Evolutionary conservation across 805 yeast genomes (phyloP).

Genomic region (Ogataea paradorogensis): DNA sequence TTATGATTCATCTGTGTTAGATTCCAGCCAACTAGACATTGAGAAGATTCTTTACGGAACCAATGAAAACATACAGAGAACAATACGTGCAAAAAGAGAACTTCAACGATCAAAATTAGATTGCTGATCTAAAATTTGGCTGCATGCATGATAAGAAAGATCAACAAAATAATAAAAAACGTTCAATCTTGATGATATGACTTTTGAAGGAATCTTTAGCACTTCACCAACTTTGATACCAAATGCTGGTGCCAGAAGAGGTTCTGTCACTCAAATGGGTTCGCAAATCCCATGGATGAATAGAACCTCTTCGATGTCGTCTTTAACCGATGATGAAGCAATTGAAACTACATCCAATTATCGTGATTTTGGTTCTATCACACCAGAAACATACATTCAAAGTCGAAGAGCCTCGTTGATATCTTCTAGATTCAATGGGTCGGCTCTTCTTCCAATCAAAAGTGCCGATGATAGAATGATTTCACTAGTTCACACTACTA

Average conservation of each 20-base stretch:
- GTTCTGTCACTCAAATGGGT: slow-evolving; percentile 21
- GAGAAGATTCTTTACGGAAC: neutral
- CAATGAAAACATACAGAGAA: neutral
- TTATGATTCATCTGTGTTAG: neutral
- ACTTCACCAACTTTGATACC: slow-evolving; percentile 17
- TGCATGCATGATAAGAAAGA: slow-evolving; percentile 4
- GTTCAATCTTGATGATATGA: neutral
- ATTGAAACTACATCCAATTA: slow-evolving; percentile 10
- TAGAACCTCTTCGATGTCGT: slow-evolving; percentile 12
- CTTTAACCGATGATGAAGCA: slow-evolving; percentile 11
- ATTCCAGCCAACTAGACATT: neutral
- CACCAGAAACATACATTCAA: slow-evolving; percentile 24
- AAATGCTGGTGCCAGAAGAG: slow-evolving; percentile 19
- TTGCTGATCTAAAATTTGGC: neutral
- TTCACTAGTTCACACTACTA: slow-evolving; percentile 29
- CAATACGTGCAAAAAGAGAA: neutral
- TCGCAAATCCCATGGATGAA: slow-evolving; percentile 8
- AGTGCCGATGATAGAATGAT: slow-evolving; percentile 23
- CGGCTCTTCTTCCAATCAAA: slow-evolving; percentile 21
- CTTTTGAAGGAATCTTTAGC: slow-evolving; percentile 11
- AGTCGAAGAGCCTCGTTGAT: slow-evolving; percentile 27
- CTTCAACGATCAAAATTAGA: neutral
- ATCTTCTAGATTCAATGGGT: slow-evolving; percentile 12
- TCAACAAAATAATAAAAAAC: neutral
- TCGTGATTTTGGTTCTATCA: slow-evolving; percentile 22